Evolutionary conservation across 2,329 filamentous ascomycete species (phyloP).

Genomic region (Pseudogymnoascus sp.): DNA sequence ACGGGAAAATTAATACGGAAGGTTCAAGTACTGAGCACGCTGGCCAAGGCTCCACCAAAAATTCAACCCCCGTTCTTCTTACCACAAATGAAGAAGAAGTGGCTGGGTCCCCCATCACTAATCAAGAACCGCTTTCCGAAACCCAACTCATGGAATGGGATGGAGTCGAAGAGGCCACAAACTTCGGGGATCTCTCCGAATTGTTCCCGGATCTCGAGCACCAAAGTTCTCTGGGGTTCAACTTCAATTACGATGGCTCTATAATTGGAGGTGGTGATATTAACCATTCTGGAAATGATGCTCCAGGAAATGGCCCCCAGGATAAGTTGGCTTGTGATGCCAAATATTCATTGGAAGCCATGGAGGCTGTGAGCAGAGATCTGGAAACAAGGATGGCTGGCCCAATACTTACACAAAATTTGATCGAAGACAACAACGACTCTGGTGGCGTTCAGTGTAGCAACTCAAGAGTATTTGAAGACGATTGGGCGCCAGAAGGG

Average conservation of each 20-base stretch:
- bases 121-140: background rate
- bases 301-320: too few species aligned
- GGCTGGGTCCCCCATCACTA: background rate
- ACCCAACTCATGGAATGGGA: background rate
- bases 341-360: background rate
- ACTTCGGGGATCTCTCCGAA: background rate
- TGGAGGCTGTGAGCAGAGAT: background rate
- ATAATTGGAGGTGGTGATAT: background rate
- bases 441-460: background rate
- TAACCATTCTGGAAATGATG: background rate
- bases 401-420: background rate
- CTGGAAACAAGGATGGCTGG: background rate
- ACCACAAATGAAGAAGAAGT: background rate
- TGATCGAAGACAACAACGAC: background rate
- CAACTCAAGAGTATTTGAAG: background rate
- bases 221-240: background rate
- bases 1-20: background rate
- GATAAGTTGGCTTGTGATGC: background rate
- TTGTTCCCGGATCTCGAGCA: background rate
- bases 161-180: background rate
- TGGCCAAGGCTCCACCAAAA: background rate
- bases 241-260: background rate
- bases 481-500: background rate
- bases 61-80: background rate
- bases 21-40: background rate